Conservation (phyloP, 805 yeast species). For the Teunomyces funiuensis region DNA sequence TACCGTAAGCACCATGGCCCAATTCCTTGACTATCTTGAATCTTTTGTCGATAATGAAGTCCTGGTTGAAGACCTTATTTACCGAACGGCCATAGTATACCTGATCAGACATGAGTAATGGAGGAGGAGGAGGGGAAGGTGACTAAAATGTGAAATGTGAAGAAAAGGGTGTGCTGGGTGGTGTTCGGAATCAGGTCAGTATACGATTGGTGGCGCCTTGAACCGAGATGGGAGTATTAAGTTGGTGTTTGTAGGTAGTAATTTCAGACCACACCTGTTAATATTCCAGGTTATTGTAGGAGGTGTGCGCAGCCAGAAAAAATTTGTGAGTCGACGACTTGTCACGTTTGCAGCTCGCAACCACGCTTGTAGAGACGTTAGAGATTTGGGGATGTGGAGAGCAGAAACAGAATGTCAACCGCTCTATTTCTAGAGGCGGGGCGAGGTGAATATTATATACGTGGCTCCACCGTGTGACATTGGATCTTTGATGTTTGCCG, state of each 20-base stretch:
- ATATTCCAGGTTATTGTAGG: not conserved
- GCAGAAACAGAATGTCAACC: too few relatives aligned
- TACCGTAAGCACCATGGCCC: constrained; percentile 98
- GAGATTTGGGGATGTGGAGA: too few relatives aligned
- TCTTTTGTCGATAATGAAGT: constrained; percentile 85
- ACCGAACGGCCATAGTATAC: constrained; percentile 34
- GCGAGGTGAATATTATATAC: not conserved
- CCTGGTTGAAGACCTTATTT: constrained; percentile 64
- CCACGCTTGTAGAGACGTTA: too few relatives aligned
- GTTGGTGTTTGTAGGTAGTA: too few relatives aligned
- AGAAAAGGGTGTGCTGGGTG: not conserved
- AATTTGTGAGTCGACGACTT: not conserved
- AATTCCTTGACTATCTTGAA: constrained; percentile 88
- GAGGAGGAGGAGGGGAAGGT: not conserved
- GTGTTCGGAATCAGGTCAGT: too few relatives aligned
- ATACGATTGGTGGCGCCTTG: too few relatives aligned
- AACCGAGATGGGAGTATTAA: too few relatives aligned
- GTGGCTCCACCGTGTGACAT: not conserved
- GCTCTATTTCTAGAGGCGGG: not conserved
- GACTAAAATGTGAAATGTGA: too few relatives aligned
- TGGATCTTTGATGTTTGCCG: not conserved
- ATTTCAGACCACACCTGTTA: not conserved
- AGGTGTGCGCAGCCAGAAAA: not conserved
- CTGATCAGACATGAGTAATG: constrained; percentile 3
- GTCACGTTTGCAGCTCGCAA: constrained; percentile 1